Evolutionary conservation across 2,329 filamentous ascomycete species (phyloP).

Genomic region (Exophiala sp.): DNA sequence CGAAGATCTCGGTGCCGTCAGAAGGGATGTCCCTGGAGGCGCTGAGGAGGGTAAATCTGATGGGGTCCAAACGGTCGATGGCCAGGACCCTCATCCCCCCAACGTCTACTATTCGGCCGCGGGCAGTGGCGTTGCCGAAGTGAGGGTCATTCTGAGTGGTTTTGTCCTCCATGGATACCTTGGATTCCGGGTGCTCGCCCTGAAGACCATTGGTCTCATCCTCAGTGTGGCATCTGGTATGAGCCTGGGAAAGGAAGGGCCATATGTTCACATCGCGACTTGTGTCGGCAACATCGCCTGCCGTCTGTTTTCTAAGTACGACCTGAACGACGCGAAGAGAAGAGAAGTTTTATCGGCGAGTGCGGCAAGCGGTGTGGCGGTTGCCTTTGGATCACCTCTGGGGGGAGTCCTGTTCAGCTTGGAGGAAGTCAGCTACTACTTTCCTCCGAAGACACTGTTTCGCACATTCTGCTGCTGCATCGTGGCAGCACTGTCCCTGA

Average conservation of each 20-base stretch:
- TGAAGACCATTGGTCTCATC: constrained; percentile 78
- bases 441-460: constrained; percentile 94
- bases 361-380: constrained; percentile 83
- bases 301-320: constrained; percentile 90
- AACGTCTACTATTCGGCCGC: constrained; percentile 86
- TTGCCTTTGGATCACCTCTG: constrained; percentile 86
- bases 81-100: constrained; percentile 34
- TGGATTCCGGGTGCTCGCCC: constrained; percentile 74
- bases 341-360: constrained; percentile 90
- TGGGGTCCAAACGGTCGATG: constrained; percentile 38
- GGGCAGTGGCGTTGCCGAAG: constrained; percentile 92
- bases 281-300: constrained; percentile 94
- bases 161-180: constrained; percentile 96
- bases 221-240: constrained; percentile 88
- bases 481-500: constrained; percentile 76
- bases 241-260: constrained; percentile 89
- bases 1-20: constrained; percentile 73
- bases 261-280: constrained; percentile 94
- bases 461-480: constrained; percentile 98
- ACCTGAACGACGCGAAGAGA: constrained; percentile 86
- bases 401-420: constrained; percentile 88
- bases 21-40: constrained; percentile 32
- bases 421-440: constrained; percentile 96
- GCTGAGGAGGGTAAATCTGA: constrained; percentile 40
- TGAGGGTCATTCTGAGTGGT: constrained; percentile 94